A percentile compares a stretch with the other conserved stretches of the same genome.
Evolutionary conservation across 495 filamentous ascomycete species (phyloP).

Genomic region (Penicillium flavigenum): DNA sequence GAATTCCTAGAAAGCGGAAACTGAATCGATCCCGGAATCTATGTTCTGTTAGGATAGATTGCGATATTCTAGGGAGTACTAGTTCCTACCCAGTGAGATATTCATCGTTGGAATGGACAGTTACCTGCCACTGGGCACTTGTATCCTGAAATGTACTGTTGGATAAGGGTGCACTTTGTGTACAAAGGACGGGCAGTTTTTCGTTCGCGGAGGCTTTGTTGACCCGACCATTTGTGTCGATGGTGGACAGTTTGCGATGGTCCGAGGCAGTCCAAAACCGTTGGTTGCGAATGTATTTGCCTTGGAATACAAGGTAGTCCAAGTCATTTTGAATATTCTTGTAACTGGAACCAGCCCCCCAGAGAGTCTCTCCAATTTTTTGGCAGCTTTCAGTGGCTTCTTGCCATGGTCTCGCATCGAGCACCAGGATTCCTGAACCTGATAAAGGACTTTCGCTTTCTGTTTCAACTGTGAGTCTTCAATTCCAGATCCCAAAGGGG

Average conservation of each 20-base stretch:
- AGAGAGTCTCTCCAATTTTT: constrained; percentile 20
- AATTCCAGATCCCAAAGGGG: neutral
- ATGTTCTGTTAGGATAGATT: neutral
- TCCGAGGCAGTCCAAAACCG: constrained; percentile 20
- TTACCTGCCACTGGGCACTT: constrained; percentile 19
- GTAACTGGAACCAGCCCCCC: constrained; percentile 3
- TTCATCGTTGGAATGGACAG: constrained; percentile 22
- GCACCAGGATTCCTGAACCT: constrained; percentile 21
- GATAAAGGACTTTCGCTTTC: constrained; percentile 20
- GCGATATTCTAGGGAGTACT: neutral
- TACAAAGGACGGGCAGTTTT: constrained; percentile 22
- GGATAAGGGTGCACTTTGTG: constrained; percentile 23
- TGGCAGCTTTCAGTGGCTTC: constrained; percentile 20
- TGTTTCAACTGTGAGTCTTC: neutral
- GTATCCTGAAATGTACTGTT: constrained; percentile 17
- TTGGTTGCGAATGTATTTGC: constrained; percentile 12
- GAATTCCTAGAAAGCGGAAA: constrained; percentile 27
- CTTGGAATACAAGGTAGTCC: constrained; percentile 20
- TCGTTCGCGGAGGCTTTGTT: constrained; percentile 11
- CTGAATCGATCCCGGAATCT: constrained; percentile 29
- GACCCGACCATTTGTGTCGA: constrained; percentile 15
- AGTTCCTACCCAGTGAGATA: constrained; percentile 22
- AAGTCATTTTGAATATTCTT: constrained; percentile 10
- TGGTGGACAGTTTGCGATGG: constrained; percentile 12
- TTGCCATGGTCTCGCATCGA: constrained; percentile 21